These are phyloP conservation scores for Nitzschia sp. DNA, from an alignment of 108 stramenopile species.

Conservation along the genomic window DNA sequence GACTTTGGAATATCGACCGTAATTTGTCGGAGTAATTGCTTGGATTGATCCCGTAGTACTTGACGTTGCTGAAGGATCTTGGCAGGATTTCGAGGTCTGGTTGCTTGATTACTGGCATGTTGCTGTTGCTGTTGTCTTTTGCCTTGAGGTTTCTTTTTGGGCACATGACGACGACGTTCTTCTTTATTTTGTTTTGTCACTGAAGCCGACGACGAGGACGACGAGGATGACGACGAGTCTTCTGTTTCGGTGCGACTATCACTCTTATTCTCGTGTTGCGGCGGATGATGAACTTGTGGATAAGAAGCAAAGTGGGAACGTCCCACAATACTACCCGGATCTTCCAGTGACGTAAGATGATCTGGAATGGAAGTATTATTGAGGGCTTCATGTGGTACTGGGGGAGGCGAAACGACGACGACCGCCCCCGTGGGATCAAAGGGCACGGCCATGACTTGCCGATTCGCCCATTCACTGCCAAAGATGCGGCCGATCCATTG, in stretches of 20 bases:
- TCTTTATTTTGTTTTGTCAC: neutral
- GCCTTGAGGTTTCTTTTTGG: neutral
- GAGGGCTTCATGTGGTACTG: no score
- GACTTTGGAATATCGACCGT: conserved; percentile 4
- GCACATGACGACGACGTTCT: no score
- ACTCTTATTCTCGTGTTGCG: no score
- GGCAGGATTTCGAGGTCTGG: neutral
- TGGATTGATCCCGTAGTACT: neutral
- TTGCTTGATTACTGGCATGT: neutral
- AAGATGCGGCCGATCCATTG: neutral
- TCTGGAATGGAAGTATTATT: no score
- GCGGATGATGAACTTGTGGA: no score
- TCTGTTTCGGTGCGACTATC: no score
- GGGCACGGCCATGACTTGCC: neutral
- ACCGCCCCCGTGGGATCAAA: no score
- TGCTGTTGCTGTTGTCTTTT: neutral
- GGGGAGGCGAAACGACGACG: no score
- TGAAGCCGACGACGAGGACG: neutral
- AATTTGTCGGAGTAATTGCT: neutral
- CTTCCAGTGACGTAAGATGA: no score
- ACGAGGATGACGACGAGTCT: no score
- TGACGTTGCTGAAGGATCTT: neutral
- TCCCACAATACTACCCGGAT: no score
- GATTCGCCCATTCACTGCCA: neutral
- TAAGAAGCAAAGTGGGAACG: no score